Evolutionary conservation across 208 protist species (phyloP).

Genomic region (Angomonas ambiguus): DNA sequence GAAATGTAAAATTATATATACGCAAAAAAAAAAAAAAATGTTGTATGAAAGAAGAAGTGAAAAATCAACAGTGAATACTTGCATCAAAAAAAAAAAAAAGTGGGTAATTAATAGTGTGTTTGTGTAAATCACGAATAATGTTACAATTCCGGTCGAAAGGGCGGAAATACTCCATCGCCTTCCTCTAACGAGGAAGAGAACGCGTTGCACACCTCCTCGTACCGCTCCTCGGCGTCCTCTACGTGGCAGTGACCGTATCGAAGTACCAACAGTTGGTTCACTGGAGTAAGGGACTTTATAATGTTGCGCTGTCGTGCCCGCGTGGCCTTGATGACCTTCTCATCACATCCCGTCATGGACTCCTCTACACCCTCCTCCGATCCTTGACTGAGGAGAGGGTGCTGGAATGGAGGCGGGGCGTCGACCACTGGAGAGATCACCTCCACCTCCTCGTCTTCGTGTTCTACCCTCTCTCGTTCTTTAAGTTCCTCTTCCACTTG

Average conservation of each 20-base stretch:
- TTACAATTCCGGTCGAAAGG: neutral
- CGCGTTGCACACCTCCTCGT: constrained; percentile 38
- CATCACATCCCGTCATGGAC: constrained; percentile 1
- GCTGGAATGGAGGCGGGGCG: neutral
- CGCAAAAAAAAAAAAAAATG: neutral
- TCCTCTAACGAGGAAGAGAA: constrained; percentile 33
- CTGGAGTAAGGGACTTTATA: constrained; percentile 27
- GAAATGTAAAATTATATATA: neutral
- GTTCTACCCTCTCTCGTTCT: constrained; percentile 29
- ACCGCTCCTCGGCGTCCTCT: constrained; percentile 40
- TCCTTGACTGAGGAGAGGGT: neutral
- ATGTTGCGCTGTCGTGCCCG: constrained; percentile 48
- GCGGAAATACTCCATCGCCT: constrained; percentile 2
- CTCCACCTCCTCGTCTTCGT: neutral
- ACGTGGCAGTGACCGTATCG: constrained; percentile 51
- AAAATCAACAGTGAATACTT: neutral
- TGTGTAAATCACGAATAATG: neutral
- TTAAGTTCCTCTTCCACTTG: constrained; percentile 59
- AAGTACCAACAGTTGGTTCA: constrained; percentile 52
- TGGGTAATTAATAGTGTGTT: neutral
- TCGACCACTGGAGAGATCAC: neutral
- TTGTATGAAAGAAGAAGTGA: neutral
- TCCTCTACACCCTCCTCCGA: neutral
- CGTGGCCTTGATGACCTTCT: constrained; percentile 21
- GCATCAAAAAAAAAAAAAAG: neutral